Base-by-base conservation (phyloP, 2,329 filamentous ascomycete genomes). In the Ophiostoma populinum region DNA sequence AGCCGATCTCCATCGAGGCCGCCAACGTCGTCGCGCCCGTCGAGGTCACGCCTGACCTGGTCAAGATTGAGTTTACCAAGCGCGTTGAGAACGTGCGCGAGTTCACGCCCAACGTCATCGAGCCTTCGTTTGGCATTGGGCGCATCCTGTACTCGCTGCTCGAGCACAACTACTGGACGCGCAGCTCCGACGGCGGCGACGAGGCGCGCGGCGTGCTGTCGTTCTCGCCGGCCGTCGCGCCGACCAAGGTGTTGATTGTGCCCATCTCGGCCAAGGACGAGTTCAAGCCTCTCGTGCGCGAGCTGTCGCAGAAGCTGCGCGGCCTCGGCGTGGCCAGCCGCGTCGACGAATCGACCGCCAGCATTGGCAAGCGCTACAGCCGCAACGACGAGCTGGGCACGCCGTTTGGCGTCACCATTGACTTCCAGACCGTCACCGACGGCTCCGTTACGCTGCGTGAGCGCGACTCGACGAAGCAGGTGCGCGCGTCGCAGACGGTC, bases 61-160 rank as follows among this genome's bases (percentile, higher is more conserved):
- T 98, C 51, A 71, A 65, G 39, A 83, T 95, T 47, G 80, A 86
- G 61, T 85, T 80, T 61, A 73, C 76, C 47, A 92, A 78, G 46
- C 68, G 83, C 43, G 69, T 75, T 4, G 82, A 93, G 56, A 78
- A 92, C 53, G 72, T 76, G 39, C 72, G 90, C 48, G 86, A 94
- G 55, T 98, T 82, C 61, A 92, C 79, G 1, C 87, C 87, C 40
- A 94, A 94, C 52, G 85, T 92, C 32, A 92, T 95, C 47, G 90
- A 98, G 62, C 90, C 87, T 2, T 95, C 87, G 1, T 98, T 95
- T 49, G 87, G 87, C 64, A 92, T 95, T 50, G 90, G 87, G 40
- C 75, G 87, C 48, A 94, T 95, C 43, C 63, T 95, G 39, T 95
- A 93, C 63, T 76, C 80, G 41, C 62, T 98, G 49, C 80, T 92